Evolutionary conservation across 2,329 filamentous ascomycete genomes (phyloP), one percentile per base, ranked within the genome.

Genomic region (Nigrospora sphaerica): DNA sequence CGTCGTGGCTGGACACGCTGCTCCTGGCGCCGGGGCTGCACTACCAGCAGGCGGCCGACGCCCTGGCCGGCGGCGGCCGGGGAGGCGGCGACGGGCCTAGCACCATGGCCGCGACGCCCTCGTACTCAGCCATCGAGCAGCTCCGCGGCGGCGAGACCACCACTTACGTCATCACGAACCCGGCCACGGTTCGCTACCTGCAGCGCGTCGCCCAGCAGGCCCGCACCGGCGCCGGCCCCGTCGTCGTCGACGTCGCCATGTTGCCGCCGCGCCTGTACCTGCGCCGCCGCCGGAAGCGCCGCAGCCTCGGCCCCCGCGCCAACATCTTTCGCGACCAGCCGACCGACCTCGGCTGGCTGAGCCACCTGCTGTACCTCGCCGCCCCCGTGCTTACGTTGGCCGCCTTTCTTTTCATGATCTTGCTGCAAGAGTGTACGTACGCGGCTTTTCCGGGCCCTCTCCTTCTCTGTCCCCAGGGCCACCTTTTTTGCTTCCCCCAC

Each of bases 1-100:
- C 77, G 1, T 73, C 71, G 2, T 77, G 75, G 66, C 63, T 80
- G 1, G 80, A 83, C 57, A 65, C 66, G 9, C 65, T 84, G 12
- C 65, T 83, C 12, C 67, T 84, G 3, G 78, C 75, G 2, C 80
- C 80, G 0, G 80, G 81, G 0, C 57, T 83, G 43, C 81, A 84
- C 60, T 75, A 75, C 52, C 78, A 83, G 53, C 77, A 83, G 53
- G 69, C 72, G 4, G 78, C 77, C 11, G 68, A 77, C 12, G 67
- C 70, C 1, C 62, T 83, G 14, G 68, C 68, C 48, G 60, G 65
- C 33, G 67, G 67, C 42, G 42, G 42, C 42, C 28, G 16, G 14
- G 35, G 23, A 14, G 16, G 7, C 42, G 33, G 19, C 18, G 32
- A 34, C 32, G 14, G 14, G 14, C 28, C 39, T 10, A 34, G 19